Conservation (phyloP, 2,329 filamentous ascomycete genomes). For the Colletotrichum spaethianum region DNA sequence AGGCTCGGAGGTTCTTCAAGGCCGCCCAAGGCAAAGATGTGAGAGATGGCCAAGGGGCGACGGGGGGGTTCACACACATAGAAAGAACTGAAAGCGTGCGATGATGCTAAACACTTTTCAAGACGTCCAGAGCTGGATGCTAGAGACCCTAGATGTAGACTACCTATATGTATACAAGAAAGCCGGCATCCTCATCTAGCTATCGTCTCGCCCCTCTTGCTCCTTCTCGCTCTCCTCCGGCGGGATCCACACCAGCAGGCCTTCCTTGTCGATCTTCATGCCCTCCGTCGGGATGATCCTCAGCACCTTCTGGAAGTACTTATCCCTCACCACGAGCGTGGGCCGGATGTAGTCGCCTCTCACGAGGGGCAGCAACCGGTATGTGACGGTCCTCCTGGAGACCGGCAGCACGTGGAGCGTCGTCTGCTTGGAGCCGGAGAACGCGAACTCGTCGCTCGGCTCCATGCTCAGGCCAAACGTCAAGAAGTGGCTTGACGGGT, state of each 20-base stretch:
- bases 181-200: constrained; percentile 13
- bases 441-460: constrained; percentile 91
- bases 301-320: constrained; percentile 93
- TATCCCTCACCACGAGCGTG: constrained; percentile 83
- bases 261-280: constrained; percentile 76
- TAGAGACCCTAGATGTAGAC: constrained; percentile 32
- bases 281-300: constrained; percentile 85
- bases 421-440: constrained; percentile 87
- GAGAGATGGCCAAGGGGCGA: not conserved
- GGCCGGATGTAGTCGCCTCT: constrained; percentile 79
- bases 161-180: constrained; percentile 31
- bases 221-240: constrained; percentile 53
- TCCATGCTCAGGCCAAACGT: constrained; percentile 96
- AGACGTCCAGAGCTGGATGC: not conserved
- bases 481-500: constrained; percentile 93
- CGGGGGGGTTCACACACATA: not conserved
- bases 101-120: not conserved
- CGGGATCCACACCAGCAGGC: constrained; percentile 74
- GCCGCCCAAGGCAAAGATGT: constrained; percentile 42
- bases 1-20: constrained; percentile 60
- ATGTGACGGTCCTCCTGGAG: constrained; percentile 80
- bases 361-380: constrained; percentile 79
- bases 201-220: constrained; percentile 28
- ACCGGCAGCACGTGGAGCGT: constrained; percentile 87
- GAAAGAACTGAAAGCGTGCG: not conserved